Evolutionary conservation across 257 asterid species (phyloP), one percentile per base, ranked within the genome.

Genomic region (Solanum pinnatisectum): DNA sequence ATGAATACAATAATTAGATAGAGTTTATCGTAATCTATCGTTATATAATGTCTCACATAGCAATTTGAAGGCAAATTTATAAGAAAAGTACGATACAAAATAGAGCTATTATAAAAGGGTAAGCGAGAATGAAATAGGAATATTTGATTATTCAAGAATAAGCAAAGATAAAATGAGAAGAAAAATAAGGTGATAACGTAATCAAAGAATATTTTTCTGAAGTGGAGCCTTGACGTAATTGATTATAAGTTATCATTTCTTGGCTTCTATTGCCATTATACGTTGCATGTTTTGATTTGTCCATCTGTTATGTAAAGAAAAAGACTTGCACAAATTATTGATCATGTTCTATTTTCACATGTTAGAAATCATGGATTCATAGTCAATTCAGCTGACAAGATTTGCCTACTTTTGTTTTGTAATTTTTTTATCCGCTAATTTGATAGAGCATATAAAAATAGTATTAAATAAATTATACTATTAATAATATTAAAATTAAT

Each of bases 401-500:
- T 23, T 76, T 76, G 52, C 5, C 13, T 60, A 10, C 70, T 23
- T n/a, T 60, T 63, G 2, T 63, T 10, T 63, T 63, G 32, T 63
- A n/a, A 10, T 5, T 5, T 63, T 1, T 10, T 52, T 18, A 22
- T 56, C n/a, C 4, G 23, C 1, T 5, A 1, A 56, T 18, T 18
- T 1, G n/a, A 2, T 56, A 56, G 4, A 56, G n/a, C 0, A 1
- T 56, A 56, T 56, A 56, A 56, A 6, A 18, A 56, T 56, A 18
- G 1, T 56, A 16, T 18, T 56, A 18, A 56, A 56, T 52, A 52
- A 15, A 6, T 2, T 52, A 52, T n/a, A n/a, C n/a, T 52, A 16
- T 52, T 52, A 2, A 0, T 16, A 52, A 2, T 18, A 56, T 56
- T 56, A 0, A 3, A 0, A 60, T 23, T 23, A 60, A 3, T 60